Evolutionary conservation across 257 asterid species (phyloP).

Genomic region (Scutellaria baicalensis): DNA sequence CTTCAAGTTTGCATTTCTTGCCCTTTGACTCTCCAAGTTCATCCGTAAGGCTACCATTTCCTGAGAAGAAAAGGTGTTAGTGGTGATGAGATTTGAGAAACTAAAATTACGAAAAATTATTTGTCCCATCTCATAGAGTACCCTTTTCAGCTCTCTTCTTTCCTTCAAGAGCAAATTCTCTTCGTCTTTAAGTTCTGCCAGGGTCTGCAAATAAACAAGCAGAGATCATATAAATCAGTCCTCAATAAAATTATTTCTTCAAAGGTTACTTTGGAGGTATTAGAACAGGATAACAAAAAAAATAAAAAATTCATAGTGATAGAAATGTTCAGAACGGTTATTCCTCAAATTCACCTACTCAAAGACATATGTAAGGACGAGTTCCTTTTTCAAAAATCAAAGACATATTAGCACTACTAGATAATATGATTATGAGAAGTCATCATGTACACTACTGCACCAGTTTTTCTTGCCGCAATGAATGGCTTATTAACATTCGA

Average conservation of each 20-base stretch:
- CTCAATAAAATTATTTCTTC: neutral
- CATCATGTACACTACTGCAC: too few species aligned
- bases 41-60: slow-evolving; percentile 36
- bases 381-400: too few species aligned
- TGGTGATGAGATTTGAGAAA: neutral
- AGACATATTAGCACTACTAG: neutral
- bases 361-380: neutral
- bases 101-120: neutral
- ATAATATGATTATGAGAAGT: neutral
- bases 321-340: neutral
- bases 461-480: too few species aligned
- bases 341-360: neutral
- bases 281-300: too few species aligned
- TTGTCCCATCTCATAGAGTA: slow-evolving; percentile 1
- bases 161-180: slow-evolving; percentile 42
- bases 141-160: slow-evolving; percentile 59
- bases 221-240: neutral
- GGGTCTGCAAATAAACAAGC: slow-evolving; percentile 31
- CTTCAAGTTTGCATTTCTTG: slow-evolving; percentile 46
- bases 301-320: too few species aligned
- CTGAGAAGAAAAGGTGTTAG: slow-evolving; percentile 24
- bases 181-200: slow-evolving; percentile 52
- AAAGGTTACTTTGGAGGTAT: neutral
- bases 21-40: slow-evolving; percentile 45
- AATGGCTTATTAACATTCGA: too few species aligned